Evolutionary conservation across 1,284 basidiomycete genomes (phyloP), one percentile per base, ranked within the genome.

Genomic region (Marasmius sp.): DNA sequence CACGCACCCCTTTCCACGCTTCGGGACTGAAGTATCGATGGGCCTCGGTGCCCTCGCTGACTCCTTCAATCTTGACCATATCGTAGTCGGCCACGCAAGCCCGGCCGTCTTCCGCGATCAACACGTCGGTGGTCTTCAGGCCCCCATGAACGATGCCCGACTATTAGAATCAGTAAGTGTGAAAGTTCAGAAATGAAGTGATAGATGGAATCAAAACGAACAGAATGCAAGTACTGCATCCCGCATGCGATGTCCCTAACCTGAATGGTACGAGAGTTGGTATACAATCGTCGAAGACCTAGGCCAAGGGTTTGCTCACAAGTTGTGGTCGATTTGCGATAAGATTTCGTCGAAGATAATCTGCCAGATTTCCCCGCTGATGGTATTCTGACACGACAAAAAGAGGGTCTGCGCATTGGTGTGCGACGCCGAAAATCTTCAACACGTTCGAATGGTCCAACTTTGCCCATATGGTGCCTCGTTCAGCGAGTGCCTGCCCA

Each of bases 21-120:
- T 72, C 71, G 2, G 71, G 71, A 41, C 71, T 72, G 34, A 66
- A 68, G 58, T 72, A 72, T 47, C 70, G 59, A 61, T 71, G 67
- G 1, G 67, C 66, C 20, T 65, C 59, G 6, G 39, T 20, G 51
- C 66, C 65, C 51, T 56, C 57, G 41, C 62, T 65, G 8, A 62
- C 63, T 27, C 27, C 27, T 51, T 68, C 65, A 8, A 71, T 55
- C 58, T 69, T 66, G 6, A 67, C 58, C 65, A 71, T 67, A n/a
- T 65, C 67, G 56, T 64, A 69, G 60, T 72, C 71, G 2, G 69
- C 58, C 3, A 71, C 48, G 52, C 64, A 69, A 7, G 68, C 66
- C 20, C 59, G 59, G 3, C 66, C 67, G 49, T 66, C 62, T 6
- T 59, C 58, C 2, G 36, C 56, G 36, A 71, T 60, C 18, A 71